Percentiles rank a stretch among this genome's conserved stretches.
Evolutionary conservation across 495 filamentous ascomycete genomes (phyloP).

Genomic region (Neurospora pannonica): DNA sequence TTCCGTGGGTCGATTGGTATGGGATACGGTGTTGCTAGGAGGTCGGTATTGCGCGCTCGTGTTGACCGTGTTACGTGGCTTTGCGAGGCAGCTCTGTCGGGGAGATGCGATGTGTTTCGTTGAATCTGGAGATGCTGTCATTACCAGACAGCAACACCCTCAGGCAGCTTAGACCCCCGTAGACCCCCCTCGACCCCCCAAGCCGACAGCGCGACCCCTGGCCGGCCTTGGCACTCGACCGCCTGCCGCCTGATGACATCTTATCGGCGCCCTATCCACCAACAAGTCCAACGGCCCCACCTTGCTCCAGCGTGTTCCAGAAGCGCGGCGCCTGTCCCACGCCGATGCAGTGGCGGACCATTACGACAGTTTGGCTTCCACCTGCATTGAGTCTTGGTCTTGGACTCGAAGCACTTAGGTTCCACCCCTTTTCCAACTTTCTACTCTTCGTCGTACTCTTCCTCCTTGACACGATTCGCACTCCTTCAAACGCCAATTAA

Average conservation of each 20-base stretch:
- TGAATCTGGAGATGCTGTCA: conserved; percentile 19
- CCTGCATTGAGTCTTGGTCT: conserved; percentile 1
- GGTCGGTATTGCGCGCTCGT: not conserved
- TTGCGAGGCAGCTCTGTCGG: not conserved
- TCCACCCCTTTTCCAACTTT: not conserved
- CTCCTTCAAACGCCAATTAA: not conserved
- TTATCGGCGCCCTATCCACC: not conserved
- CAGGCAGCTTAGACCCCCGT: not conserved
- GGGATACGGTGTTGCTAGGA: not conserved
- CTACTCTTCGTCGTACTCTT: not conserved
- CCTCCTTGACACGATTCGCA: not conserved
- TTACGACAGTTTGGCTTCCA: conserved; percentile 5
- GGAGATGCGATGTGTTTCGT: conserved; percentile 31
- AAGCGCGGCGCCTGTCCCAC: not conserved
- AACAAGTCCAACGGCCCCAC: not conserved
- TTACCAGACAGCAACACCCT: conserved; percentile 2
- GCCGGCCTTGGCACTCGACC: not conserved
- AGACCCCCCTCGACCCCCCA: not conserved
- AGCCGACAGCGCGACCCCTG: not conserved
- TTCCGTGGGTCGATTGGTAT: not conserved
- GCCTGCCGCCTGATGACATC: not conserved
- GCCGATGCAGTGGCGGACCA: not conserved
- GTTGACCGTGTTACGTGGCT: not conserved
- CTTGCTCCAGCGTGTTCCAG: conserved; percentile 6
- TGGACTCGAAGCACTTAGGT: not conserved